Percentiles rank a stretch among this genome's conserved stretches.
Evolutionary conservation across 176 grass and related monocot genomes (phyloP).

Genomic region (Zizania latifolia): DNA sequence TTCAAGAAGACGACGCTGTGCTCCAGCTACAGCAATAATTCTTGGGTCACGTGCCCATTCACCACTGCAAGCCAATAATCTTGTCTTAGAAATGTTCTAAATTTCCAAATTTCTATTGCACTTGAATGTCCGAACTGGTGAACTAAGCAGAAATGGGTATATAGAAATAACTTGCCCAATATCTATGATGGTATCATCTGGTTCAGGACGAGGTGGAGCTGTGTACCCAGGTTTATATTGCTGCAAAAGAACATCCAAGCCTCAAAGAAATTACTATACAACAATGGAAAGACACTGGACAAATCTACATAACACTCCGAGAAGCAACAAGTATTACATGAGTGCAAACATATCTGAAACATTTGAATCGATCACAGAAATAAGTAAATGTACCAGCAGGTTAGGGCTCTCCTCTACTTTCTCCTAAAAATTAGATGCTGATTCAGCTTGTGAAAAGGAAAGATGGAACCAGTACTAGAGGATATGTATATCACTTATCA

Average conservation of each 20-base stretch:
- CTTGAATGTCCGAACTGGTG: not conserved
- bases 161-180: conserved; percentile 49
- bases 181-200: conserved; percentile 80
- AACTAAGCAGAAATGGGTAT: not conserved
- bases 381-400: not conserved
- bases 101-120: not conserved
- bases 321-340: not conserved
- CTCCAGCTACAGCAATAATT: conserved; percentile 75
- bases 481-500: not conserved
- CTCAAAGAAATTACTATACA: conserved; percentile 21
- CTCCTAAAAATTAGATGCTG: not conserved
- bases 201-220: conserved; percentile 51
- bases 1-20: conserved; percentile 82
- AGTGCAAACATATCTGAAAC: not conserved
- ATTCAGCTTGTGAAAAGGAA: not conserved
- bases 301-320: not conserved
- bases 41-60: conserved; percentile 79
- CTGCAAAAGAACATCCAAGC: conserved; percentile 31
- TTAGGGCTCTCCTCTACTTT: not conserved
- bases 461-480: not conserved
- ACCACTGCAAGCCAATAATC: conserved; percentile 41
- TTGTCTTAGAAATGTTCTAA: conserved; percentile 2
- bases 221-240: conserved; percentile 83
- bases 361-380: not conserved
- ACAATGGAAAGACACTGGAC: not conserved